Evolutionary conservation across 495 filamentous ascomycete species (phyloP), one percentile per base, ranked within the genome.

Genomic region (Aspergillus coremiiformis): DNA sequence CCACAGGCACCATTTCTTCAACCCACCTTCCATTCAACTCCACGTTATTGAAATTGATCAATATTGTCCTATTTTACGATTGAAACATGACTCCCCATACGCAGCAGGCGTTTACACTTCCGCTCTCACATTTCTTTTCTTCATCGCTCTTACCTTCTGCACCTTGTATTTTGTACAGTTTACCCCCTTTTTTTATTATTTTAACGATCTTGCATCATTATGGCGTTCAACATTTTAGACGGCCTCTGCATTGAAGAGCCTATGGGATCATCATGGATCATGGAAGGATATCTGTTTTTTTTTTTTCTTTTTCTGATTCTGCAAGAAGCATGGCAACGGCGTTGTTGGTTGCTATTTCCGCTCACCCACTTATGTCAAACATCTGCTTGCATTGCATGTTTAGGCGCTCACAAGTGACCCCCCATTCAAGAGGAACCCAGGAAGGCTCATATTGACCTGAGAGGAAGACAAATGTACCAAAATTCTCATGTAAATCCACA

Each of bases 21-120:
- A 48, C 58, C 64, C 32, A 62, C 60, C 51, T 68, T 80, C 64
- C 65, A 70, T 65, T 39, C 63, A 48, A 59, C 72, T 56, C 59
- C 78, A 71, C 60, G 54, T 33, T 73, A 62, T 49, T 56, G 66
- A 30, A 53, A 51, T 50, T 67, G 49, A 62, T 22, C 51, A 21
- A 43, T 42, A 37, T 58, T 33, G 11, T 54, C 54, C 44, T 53
- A 21, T 55, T 54, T 56, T 15, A 51, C 48, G 44, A 57, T 50
- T 41, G 42, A 42, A 52, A 44, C 30, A 69, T 45, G 66, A 68
- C 61, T 44, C 23, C 23, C 50, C 48, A 52, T 48, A 68, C 53
- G 65, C 64, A 41, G 51, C 46, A 37, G 44, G 43, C 56, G 19
- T 49, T 53, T 30, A 39, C 3, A 4, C 19, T 21, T 21, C 12